Conservation (phyloP, 805 yeast genomes). For the Ogataea allantospora region DNA sequence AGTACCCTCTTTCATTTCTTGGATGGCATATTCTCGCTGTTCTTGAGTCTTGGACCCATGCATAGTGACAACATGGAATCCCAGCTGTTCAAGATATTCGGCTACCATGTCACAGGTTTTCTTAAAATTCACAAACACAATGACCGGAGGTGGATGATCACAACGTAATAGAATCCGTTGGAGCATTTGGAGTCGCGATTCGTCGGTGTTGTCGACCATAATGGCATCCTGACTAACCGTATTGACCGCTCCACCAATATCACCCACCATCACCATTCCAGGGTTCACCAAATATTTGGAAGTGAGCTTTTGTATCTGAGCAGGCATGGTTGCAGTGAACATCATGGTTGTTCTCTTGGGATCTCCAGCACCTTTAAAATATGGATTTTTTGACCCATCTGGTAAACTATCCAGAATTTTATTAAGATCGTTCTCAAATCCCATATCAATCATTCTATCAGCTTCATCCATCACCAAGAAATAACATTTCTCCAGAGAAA, state of each 20-base stretch:
- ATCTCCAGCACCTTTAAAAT: slow-evolving; percentile 24
- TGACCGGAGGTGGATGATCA: slow-evolving; percentile 54
- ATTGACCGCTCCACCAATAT: slow-evolving; percentile 61
- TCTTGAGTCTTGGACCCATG: slow-evolving; percentile 89
- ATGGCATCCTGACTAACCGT: slow-evolving; percentile 70
- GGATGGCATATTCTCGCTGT: slow-evolving; percentile 76
- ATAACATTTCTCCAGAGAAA: slow-evolving; percentile 58
- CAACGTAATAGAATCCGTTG: slow-evolving; percentile 34
- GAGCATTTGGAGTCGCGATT: slow-evolving; percentile 44
- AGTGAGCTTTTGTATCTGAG: slow-evolving; percentile 65
- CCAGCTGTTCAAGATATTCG: slow-evolving; percentile 44
- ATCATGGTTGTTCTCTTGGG: slow-evolving; percentile 67
- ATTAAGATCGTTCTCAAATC: slow-evolving; percentile 79
- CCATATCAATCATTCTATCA: slow-evolving; percentile 93
- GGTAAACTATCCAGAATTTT: slow-evolving; percentile 60
- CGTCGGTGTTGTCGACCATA: slow-evolving; percentile 43
- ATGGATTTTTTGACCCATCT: slow-evolving; percentile 40
- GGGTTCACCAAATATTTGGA: slow-evolving; percentile 61
- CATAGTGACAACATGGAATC: slow-evolving; percentile 55
- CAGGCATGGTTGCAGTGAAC: slow-evolving; percentile 94
- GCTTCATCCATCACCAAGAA: slow-evolving; percentile 89
- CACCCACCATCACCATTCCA: slow-evolving; percentile 65
- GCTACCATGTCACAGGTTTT: slow-evolving; percentile 68
- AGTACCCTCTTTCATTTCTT: slow-evolving; percentile 51
- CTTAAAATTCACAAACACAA: slow-evolving; percentile 79